Evolutionary conservation across 2,329 filamentous ascomycete species (phyloP).

Genomic region (Dactylella cylindrospora): DNA sequence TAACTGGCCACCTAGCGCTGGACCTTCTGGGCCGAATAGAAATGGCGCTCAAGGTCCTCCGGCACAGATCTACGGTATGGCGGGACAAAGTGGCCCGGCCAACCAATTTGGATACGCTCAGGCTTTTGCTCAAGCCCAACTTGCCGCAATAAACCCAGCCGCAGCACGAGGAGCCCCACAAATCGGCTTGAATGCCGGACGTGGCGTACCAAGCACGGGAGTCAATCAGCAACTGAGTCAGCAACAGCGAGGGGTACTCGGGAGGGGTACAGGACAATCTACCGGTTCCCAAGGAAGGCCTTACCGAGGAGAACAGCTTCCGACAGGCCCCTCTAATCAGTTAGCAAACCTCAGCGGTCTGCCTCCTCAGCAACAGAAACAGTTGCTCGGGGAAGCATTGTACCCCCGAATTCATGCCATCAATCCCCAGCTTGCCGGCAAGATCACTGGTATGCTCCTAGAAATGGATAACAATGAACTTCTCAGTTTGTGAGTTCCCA

Average conservation of each 20-base stretch:
- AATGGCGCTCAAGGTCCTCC: slow-evolving; percentile 78
- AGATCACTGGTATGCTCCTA: slow-evolving; percentile 99
- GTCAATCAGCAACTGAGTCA: slow-evolving; percentile 49
- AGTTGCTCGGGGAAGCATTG: slow-evolving; percentile 94
- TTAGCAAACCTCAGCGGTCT: slow-evolving; percentile 59
- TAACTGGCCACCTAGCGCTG: slow-evolving; percentile 58
- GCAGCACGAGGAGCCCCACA: slow-evolving; percentile 48
- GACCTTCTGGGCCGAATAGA: slow-evolving; percentile 65
- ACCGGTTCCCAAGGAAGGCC: slow-evolving; percentile 7
- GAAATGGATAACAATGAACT: slow-evolving; percentile 98
- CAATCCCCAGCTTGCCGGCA: slow-evolving; percentile 93
- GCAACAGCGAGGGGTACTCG: slow-evolving; percentile 48
- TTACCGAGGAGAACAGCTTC: slow-evolving; percentile 16
- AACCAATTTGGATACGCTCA: slow-evolving; percentile 38
- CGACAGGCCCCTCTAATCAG: not conserved
- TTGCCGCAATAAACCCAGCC: slow-evolving; percentile 26
- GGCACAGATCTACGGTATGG: slow-evolving; percentile 80
- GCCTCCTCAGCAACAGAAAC: slow-evolving; percentile 81
- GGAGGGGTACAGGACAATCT: slow-evolving; percentile 11
- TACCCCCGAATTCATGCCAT: slow-evolving; percentile 97
- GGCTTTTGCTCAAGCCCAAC: slow-evolving; percentile 27
- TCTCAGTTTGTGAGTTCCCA: slow-evolving; percentile 80
- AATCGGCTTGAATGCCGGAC: slow-evolving; percentile 55
- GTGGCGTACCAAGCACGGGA: slow-evolving; percentile 50
- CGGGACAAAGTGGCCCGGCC: slow-evolving; percentile 64